phyloP scores from a whole-genome alignment of 2,329 filamentous ascomycete genomes.

The Venturia oleaginea region DNA sequence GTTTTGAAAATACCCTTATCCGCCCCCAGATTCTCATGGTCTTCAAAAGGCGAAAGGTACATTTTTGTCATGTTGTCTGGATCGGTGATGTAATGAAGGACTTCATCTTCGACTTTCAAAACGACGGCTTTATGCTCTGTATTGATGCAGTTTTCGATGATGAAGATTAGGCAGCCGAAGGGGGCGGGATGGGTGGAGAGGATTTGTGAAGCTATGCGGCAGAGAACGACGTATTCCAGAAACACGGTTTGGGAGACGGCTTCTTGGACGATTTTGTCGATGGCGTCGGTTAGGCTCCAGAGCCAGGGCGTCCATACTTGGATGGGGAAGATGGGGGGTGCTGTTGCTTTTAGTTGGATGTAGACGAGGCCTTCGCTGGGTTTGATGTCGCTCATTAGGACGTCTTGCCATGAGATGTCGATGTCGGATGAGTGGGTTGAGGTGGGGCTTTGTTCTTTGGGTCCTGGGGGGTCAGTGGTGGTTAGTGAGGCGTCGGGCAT shows the following conservation, averaged over 20 bases:
- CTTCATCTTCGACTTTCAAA: not conserved
- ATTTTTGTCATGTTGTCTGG: not conserved
- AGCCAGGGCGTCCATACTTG: not conserved
- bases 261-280: not conserved
- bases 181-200: not conserved
- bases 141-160: not conserved
- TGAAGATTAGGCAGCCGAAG: not conserved
- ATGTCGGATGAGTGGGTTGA: not conserved
- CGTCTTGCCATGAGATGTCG: not conserved
- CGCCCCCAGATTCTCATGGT: not conserved
- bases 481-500: not conserved
- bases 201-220: not conserved
- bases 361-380: not conserved
- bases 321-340: not conserved
- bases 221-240: not conserved
- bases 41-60: not conserved
- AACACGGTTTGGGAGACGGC: not conserved
- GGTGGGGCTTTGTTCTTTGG: not conserved
- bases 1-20: not conserved
- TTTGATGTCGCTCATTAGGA: not conserved
- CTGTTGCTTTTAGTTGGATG: not conserved
- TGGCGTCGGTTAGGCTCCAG: not conserved
- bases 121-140: not conserved
- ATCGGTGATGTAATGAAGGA: not conserved
- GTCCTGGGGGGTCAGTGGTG: not conserved